Percentiles rank a stretch among this genome's conserved stretches.
Conservation (phyloP, 2,329 filamentous ascomycete species). For the Tolypocladium sp. region DNA sequence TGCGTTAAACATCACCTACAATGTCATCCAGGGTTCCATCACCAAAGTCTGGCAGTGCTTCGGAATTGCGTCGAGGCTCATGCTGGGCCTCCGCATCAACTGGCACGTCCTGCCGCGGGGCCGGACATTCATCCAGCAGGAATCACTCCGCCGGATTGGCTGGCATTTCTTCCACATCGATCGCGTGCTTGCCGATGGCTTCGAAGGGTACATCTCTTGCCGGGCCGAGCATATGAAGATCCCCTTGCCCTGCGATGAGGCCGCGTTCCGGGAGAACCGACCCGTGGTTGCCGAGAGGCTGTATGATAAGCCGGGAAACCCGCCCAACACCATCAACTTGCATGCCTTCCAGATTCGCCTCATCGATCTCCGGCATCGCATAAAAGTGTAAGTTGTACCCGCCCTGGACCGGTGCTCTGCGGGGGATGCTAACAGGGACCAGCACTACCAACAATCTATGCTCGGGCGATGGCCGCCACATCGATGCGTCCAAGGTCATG, state of each 20-base stretch:
- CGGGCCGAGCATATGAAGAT: slow-evolving; percentile 28
- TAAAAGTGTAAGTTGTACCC: slow-evolving; percentile 20
- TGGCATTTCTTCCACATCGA: slow-evolving; percentile 30
- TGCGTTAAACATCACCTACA: slow-evolving; percentile 24
- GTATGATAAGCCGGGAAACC: slow-evolving; percentile 16
- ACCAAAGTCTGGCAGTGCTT: slow-evolving; percentile 31
- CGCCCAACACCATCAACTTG: slow-evolving; percentile 16
- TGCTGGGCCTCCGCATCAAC: slow-evolving; percentile 29
- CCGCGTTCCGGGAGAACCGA: slow-evolving; percentile 20
- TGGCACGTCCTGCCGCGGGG: slow-evolving; percentile 23
- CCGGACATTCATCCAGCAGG: slow-evolving; percentile 24
- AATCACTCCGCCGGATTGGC: slow-evolving; percentile 24
- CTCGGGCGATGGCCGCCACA: slow-evolving; percentile 8
- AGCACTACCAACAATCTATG: slow-evolving; percentile 18
- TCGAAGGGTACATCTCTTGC: slow-evolving; percentile 28
- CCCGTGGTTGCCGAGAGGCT: slow-evolving; percentile 20
- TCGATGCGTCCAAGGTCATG: slow-evolving; percentile 29
- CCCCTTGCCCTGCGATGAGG: slow-evolving; percentile 24
- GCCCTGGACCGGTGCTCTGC: not conserved
- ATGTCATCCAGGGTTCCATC: slow-evolving; percentile 25
- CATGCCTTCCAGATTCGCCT: slow-evolving; percentile 26
- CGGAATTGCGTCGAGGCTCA: slow-evolving; percentile 24
- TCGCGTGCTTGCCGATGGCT: slow-evolving; percentile 27
- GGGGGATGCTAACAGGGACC: not conserved
- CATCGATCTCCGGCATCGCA: slow-evolving; percentile 25